Evolutionary conservation across 306 rosid genomes (phyloP).

Genomic region (Begonia masoniana): DNA sequence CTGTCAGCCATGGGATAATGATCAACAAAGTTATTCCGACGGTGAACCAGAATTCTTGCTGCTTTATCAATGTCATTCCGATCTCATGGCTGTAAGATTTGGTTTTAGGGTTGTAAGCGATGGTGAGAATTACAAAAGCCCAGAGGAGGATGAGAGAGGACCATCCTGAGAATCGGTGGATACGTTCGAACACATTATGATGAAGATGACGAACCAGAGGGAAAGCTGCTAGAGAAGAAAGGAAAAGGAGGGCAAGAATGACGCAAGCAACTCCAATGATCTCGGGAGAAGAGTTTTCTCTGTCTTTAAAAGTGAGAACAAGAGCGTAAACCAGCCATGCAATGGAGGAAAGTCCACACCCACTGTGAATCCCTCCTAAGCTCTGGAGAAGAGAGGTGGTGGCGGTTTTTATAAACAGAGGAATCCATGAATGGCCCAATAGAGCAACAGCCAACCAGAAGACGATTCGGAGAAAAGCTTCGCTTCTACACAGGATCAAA

Average conservation of each 20-base stretch:
- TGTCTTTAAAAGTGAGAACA: constrained; percentile 23
- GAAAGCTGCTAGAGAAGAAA: constrained; percentile 51
- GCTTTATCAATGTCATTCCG: constrained; percentile 11
- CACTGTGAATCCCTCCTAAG: constrained; percentile 65
- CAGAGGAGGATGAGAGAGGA: constrained; percentile 38
- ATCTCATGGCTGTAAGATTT: constrained; percentile 18
- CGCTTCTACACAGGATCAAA: constrained; percentile 49
- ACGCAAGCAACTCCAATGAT: constrained; percentile 28
- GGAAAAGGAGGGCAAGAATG: constrained; percentile 42
- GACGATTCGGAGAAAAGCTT: constrained; percentile 28
- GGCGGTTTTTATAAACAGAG: constrained; percentile 36
- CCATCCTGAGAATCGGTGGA: constrained; percentile 60
- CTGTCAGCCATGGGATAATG: constrained; percentile 39
- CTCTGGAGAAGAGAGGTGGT: constrained; percentile 59
- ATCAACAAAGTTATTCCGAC: constrained; percentile 32
- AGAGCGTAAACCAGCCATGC: constrained; percentile 54
- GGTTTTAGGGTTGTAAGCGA: constrained; percentile 24
- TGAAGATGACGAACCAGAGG: constrained; percentile 64
- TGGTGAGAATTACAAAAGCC: constrained; percentile 28
- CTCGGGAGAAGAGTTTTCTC: constrained; percentile 23
- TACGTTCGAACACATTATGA: constrained; percentile 53
- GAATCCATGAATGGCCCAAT: constrained; percentile 35
- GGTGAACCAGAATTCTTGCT: constrained; percentile 47
- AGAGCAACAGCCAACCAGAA: constrained; percentile 35
- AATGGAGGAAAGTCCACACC: constrained; percentile 60